Evolutionary conservation across 306 rosid genomes (phyloP), one percentile per base, ranked within the genome.

Genomic region (Rosa persica): DNA sequence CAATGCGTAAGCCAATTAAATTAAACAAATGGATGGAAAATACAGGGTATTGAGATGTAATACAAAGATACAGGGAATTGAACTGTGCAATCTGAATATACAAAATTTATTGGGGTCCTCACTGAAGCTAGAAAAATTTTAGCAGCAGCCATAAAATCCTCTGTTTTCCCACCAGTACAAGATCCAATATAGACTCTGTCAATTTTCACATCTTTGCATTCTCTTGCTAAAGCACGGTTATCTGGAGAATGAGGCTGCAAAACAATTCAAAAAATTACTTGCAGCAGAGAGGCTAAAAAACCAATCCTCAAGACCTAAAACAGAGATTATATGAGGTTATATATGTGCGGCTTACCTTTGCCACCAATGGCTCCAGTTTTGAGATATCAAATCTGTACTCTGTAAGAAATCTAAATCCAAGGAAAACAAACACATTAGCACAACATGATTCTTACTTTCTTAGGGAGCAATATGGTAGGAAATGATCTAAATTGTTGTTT

Each of bases 241-340:
- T 95, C 99, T 0, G 98, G 99, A 76, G 96, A 89, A 89, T 95
- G 97, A 75, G 99, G 99, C 99, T 93, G 94, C 86, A 82, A 76
- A 27, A 65, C 13, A 65, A 73, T 30, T 42, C 15, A 75, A 58
- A 39, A 72, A 57, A 79, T 83, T 62, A 86, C 69, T 64, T 22
- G 22, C 4, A 10, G 73, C 82, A 48, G 61, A 34, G 54, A 34
- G 48, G 75, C 38, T 71, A 47, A 8, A 36, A 12, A 9, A 48
- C 38, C 48, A 43, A 72, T 66, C 64, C 47, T 11, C 61, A 62
- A 40, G 40, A 69, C 65, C 16, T 27, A 39, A 65, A 49, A 27
- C 39, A 69, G 36, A 76, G 44, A 69, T 8, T 4, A 23, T 10
- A 67, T 15, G 25, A 49, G 48, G 55, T 38, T 52, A 34, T 67